These are phyloP conservation scores for Plantago major DNA, from an alignment of 257 asterid genomes.

Conservation along the genomic window DNA sequence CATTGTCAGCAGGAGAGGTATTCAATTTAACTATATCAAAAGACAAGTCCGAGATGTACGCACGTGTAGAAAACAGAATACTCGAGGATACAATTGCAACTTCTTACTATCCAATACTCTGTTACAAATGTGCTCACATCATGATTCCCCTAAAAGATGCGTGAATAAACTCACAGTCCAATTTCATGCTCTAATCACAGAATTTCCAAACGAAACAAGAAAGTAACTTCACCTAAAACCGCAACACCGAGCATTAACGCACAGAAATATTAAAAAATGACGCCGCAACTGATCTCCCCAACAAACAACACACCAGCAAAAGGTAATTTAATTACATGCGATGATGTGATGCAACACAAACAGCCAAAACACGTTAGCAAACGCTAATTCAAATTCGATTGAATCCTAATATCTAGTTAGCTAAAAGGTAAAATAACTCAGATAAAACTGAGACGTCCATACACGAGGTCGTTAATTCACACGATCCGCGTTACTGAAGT, in stretches of 20 bases:
- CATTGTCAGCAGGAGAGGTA: not conserved
- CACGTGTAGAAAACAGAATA: not conserved
- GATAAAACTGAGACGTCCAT: not conserved
- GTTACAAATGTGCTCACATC: not conserved
- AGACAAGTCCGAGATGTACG: not conserved
- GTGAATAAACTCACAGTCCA: not conserved
- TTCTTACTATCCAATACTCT: not conserved
- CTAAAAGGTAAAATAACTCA: not conserved
- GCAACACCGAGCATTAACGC: too few species aligned
- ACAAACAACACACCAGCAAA: too few species aligned
- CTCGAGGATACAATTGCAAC: not conserved
- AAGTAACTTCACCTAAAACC: not conserved
- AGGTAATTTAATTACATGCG: too few species aligned
- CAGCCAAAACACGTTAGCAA: not conserved
- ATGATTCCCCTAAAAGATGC: not conserved
- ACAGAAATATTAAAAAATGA: too few species aligned
- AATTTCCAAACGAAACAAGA: constrained; percentile 1
- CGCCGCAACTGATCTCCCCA: too few species aligned
- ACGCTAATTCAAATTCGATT: not conserved
- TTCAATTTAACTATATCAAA: not conserved
- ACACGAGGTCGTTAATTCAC: too few species aligned
- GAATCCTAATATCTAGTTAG: not conserved
- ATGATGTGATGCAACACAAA: not conserved
- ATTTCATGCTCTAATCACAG: not conserved
- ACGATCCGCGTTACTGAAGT: not conserved